A percentile compares a stretch with the other conserved stretches of the same genome.
Conservation (phyloP, 805 yeast species). For the Maudiozyma bulderi region DNA sequence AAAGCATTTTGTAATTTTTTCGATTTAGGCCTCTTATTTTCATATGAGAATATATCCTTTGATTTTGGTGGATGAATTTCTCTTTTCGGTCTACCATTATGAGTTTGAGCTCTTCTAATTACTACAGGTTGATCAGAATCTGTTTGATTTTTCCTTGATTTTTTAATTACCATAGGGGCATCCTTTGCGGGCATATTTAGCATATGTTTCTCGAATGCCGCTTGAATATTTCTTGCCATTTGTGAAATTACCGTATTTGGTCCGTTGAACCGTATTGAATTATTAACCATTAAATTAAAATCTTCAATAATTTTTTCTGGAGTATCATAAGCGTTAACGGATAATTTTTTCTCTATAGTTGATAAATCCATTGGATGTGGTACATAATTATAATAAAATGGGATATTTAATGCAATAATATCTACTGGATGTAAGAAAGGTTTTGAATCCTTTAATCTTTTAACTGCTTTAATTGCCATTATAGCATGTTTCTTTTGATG, state of each 20-base stretch:
- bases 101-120: constrained; percentile 65
- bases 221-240: constrained; percentile 86
- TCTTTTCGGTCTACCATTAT: constrained; percentile 85
- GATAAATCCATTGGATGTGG: constrained; percentile 87
- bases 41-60: constrained; percentile 79
- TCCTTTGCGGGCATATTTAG: constrained; percentile 76
- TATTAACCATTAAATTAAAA: constrained; percentile 73
- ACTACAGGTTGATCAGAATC: constrained; percentile 27
- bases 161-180: constrained; percentile 21
- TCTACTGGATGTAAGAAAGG: constrained; percentile 91
- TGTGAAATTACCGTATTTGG: constrained; percentile 71
- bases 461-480: constrained; percentile 75
- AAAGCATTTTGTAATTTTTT: constrained; percentile 87
- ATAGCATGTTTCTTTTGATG: constrained; percentile 79
- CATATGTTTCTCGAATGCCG: constrained; percentile 88
- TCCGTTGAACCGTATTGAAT: constrained; percentile 82
- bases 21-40: constrained; percentile 64
- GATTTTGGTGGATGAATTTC: constrained; percentile 95
- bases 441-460: constrained; percentile 81
- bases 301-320: constrained; percentile 65
- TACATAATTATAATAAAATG: constrained; percentile 77
- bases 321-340: constrained; percentile 57
- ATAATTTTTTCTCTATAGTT: constrained; percentile 77
- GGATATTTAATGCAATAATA: constrained; percentile 76
- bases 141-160: constrained; percentile 14